Percentiles rank a stretch among this genome's conserved stretches.
phyloP scores from a whole-genome alignment of 2,329 filamentous ascomycete species.

The Neofusicoccum ribis region DNA sequence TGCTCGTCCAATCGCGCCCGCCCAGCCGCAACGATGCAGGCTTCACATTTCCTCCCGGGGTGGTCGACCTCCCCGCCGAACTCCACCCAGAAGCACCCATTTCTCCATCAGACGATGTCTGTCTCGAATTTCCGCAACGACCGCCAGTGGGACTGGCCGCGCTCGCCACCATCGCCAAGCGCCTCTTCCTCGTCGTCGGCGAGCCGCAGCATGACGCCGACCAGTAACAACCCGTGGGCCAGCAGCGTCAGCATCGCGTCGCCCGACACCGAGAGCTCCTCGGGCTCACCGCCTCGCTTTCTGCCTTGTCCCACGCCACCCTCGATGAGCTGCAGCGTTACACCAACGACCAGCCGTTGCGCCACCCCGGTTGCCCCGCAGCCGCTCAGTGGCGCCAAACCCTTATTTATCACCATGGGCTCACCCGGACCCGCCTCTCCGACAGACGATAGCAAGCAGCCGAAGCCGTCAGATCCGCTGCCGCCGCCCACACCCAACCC shows the following conservation, averaged over 20 bases:
- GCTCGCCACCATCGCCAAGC: slow-evolving; percentile 37
- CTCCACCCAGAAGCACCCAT: slow-evolving; percentile 26
- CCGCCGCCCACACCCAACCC: slow-evolving; percentile 28
- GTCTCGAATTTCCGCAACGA: slow-evolving; percentile 44
- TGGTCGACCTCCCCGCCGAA: slow-evolving; percentile 4
- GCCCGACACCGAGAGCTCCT: slow-evolving; percentile 28
- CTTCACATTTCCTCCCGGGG: slow-evolving; percentile 8
- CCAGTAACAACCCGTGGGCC: slow-evolving; percentile 41
- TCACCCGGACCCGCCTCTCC: slow-evolving; percentile 6
- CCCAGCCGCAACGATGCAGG: slow-evolving; percentile 8
- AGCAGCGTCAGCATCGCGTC: slow-evolving; percentile 29
- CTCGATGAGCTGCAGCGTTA: slow-evolving; percentile 13
- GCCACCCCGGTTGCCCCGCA: slow-evolving; percentile 29
- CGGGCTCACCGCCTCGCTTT: slow-evolving; percentile 8
- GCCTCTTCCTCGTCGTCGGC: slow-evolving; percentile 42
- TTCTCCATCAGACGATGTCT: slow-evolving; percentile 40
- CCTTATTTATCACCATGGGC: slow-evolving; percentile 12
- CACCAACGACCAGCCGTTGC: slow-evolving; percentile 40
- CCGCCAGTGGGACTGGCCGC: slow-evolving; percentile 35
- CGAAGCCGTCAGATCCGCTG: neutral
- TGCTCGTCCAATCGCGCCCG: neutral
- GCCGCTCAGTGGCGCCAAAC: slow-evolving; percentile 12
- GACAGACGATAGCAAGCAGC: slow-evolving; percentile 3
- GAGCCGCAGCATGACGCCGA: slow-evolving; percentile 40
- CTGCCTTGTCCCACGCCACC: slow-evolving; percentile 18